Conservation (phyloP, 176 grass and related monocot genomes). For the Lolium multiflorum region DNA sequence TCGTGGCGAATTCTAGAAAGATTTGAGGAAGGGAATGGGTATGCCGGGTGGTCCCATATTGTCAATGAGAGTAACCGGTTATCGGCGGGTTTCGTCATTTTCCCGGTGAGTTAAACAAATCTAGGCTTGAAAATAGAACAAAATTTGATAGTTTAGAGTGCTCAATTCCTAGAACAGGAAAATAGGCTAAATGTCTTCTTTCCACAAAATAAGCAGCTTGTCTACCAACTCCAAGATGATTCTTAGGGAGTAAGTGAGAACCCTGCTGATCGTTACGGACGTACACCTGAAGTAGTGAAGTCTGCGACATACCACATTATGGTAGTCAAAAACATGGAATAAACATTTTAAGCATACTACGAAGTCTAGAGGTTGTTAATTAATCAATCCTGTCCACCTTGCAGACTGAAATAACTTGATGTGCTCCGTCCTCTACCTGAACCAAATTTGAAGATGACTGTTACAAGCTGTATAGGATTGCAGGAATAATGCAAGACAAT, state of each 20-base stretch:
- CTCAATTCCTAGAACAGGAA: too few species aligned
- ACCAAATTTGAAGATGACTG: not conserved
- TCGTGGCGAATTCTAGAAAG: too few species aligned
- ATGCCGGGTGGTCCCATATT: too few species aligned
- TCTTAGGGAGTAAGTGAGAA: not conserved
- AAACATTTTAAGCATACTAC: not conserved
- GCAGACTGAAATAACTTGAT: not conserved
- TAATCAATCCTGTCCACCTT: not conserved
- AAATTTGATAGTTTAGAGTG: too few species aligned
- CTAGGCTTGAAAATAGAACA: too few species aligned
- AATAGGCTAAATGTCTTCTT: not conserved
- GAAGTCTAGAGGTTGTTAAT: not conserved
- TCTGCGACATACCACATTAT: not conserved
- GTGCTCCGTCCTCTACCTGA: not conserved
- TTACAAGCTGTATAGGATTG: not conserved
- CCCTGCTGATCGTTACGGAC: not conserved
- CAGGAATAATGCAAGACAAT: not conserved
- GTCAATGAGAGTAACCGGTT: too few species aligned
- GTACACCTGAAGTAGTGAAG: not conserved
- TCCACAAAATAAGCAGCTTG: not conserved
- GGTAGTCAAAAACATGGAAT: not conserved
- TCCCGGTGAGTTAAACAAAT: too few species aligned
- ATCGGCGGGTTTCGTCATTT: too few species aligned
- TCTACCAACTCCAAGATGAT: not conserved
- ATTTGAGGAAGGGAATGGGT: too few species aligned